Evolutionary conservation across 2,329 filamentous ascomycete species (phyloP).

Genomic region (Metarhizium album): DNA sequence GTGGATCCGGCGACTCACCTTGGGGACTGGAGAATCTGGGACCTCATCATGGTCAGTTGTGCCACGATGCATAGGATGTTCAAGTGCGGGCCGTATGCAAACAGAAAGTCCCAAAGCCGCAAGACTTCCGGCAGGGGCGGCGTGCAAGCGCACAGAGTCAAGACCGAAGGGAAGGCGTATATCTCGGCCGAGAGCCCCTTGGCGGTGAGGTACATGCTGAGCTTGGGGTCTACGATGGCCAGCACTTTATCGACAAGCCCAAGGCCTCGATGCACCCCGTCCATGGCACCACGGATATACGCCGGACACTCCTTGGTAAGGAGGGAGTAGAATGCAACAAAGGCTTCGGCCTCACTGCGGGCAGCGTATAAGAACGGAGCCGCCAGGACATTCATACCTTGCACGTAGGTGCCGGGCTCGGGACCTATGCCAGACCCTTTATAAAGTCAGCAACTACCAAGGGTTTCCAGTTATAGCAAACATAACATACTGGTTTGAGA

Average conservation of each 20-base stretch:
- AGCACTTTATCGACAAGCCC: slow-evolving; percentile 86
- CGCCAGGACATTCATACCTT: slow-evolving; percentile 97
- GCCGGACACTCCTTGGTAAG: slow-evolving; percentile 82
- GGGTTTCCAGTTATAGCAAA: slow-evolving; percentile 7
- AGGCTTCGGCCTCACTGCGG: slow-evolving; percentile 88
- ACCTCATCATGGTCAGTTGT: slow-evolving; percentile 79
- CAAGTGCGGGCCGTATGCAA: slow-evolving; percentile 88
- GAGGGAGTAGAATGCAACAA: slow-evolving; percentile 78
- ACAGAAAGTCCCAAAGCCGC: slow-evolving; percentile 91
- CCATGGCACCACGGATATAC: slow-evolving; percentile 93
- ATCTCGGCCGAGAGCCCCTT: slow-evolving; percentile 88
- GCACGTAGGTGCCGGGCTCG: slow-evolving; percentile 81
- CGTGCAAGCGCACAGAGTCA: slow-evolving; percentile 92
- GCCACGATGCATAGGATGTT: slow-evolving; percentile 96
- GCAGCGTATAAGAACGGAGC: slow-evolving; percentile 94
- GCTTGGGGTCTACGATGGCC: slow-evolving; percentile 79
- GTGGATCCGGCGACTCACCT: slow-evolving; percentile 45
- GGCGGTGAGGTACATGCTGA: slow-evolving; percentile 71
- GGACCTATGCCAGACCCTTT: slow-evolving; percentile 45
- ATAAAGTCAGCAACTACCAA: slow-evolving; percentile 25
- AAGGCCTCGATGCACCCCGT: slow-evolving; percentile 87
- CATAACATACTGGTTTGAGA: slow-evolving; percentile 31
- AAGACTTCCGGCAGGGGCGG: slow-evolving; percentile 89
- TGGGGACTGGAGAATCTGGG: slow-evolving; percentile 69
- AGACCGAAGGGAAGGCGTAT: slow-evolving; percentile 89